Conservation (phyloP, 441 rosid species). For the Adansonia gregorii region DNA sequence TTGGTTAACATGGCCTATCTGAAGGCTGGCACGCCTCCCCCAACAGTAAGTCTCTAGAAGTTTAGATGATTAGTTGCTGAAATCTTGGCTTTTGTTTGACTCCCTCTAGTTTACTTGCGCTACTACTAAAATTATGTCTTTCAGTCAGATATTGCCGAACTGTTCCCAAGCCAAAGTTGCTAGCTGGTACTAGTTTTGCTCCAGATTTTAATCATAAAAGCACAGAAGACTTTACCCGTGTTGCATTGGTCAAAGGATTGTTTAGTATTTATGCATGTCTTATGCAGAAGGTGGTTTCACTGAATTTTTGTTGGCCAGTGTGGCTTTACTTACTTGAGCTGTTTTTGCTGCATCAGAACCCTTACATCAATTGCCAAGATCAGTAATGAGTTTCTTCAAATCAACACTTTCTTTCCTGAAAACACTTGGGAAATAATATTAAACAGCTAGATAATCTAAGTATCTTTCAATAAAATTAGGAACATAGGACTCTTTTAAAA, state of each 20-base stretch:
- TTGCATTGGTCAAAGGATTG: constrained; percentile 7
- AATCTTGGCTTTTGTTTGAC: neutral
- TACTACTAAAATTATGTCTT: neutral
- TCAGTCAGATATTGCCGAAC: neutral
- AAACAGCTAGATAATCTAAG: neutral
- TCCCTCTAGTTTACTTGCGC: neutral
- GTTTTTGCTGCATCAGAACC: neutral
- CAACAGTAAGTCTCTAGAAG: constrained; percentile 56
- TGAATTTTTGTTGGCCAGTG: neutral
- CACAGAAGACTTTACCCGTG: neutral
- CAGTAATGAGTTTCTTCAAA: neutral
- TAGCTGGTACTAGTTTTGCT: neutral
- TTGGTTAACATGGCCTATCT: constrained; percentile 81
- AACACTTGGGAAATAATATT: neutral
- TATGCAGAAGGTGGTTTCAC: neutral
- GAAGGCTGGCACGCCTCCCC: constrained; percentile 92
- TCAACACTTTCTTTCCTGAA: neutral
- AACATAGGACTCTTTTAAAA: no score
- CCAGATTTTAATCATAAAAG: neutral
- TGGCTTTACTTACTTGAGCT: neutral
- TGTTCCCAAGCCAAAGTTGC: neutral
- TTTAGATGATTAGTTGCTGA: neutral
- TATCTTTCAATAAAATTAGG: no score
- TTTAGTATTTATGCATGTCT: neutral
- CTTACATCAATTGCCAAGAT: neutral